These are phyloP conservation scores for Pythium brachiatum DNA, from an alignment of 352 stramenopile genomes.

Conservation along the genomic window DNA sequence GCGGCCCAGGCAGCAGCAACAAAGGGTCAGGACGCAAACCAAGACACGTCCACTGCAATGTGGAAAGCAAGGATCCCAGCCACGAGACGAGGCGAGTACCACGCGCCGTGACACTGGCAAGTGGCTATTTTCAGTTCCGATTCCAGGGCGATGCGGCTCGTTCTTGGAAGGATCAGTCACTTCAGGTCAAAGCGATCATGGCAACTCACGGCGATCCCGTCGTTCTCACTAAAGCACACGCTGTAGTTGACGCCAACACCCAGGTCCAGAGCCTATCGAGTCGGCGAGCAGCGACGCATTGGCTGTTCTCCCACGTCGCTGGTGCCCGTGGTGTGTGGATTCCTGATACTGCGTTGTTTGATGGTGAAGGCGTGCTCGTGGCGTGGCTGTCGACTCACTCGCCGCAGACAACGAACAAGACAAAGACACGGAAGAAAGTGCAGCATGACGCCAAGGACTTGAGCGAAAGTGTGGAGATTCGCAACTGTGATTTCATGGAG, in stretches of 20 bases:
- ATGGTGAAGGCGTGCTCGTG: conserved; percentile 39
- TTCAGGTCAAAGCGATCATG: too few relatives aligned
- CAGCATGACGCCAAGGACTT: not conserved
- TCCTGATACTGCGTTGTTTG: conserved; percentile 40
- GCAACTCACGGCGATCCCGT: too few relatives aligned
- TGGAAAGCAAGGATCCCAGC: conserved; percentile 13
- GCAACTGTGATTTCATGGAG: conserved; percentile 25
- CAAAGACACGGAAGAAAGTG: not conserved
- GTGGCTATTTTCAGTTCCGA: not conserved
- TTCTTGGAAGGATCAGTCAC: too few relatives aligned
- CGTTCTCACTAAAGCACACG: too few relatives aligned
- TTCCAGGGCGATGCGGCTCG: too few relatives aligned
- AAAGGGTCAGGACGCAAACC: not conserved
- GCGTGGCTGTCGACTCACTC: conserved; percentile 27
- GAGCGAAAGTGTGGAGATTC: not conserved
- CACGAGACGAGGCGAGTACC: conserved; percentile 5
- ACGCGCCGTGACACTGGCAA: not conserved
- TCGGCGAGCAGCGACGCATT: conserved; percentile 29
- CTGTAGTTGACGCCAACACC: not conserved
- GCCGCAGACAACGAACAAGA: conserved; percentile 2
- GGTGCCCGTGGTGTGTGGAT: conserved; percentile 26
- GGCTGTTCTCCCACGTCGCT: conserved; percentile 32
- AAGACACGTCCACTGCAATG: not conserved
- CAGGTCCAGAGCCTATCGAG: not conserved
- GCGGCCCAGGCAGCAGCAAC: not conserved